These are phyloP conservation scores for Asterella californica DNA, from an alignment of 225 moss, liverwort and hornwort species.

Conservation along the genomic window DNA sequence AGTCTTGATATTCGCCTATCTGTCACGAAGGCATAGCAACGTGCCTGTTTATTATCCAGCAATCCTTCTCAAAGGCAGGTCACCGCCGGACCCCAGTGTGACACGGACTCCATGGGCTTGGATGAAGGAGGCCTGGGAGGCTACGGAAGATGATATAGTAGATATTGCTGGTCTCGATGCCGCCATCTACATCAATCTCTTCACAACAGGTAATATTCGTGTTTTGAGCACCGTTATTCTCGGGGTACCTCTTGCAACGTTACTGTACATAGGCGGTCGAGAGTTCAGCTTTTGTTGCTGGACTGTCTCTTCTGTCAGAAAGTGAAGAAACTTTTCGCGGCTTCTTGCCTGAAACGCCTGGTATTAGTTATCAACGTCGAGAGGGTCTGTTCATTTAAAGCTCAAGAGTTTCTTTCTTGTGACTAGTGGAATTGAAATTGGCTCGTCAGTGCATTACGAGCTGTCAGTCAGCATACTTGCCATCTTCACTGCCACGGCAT, in stretches of 20 bases:
- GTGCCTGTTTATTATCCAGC: slow-evolving; percentile 64
- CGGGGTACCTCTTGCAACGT: background rate
- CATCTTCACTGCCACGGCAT: background rate
- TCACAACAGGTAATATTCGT: slow-evolving; percentile 56
- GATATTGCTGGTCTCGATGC: slow-evolving; percentile 68
- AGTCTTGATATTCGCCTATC: slow-evolving; percentile 36
- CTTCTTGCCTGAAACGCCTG: background rate
- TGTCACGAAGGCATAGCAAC: slow-evolving; percentile 55
- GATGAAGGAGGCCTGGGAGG: slow-evolving; percentile 44
- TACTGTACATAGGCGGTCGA: background rate
- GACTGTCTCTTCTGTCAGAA: background rate
- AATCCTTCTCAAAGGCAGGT: slow-evolving; percentile 45
- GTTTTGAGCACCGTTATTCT: background rate
- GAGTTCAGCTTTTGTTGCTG: background rate
- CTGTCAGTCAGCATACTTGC: background rate
- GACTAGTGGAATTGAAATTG: background rate
- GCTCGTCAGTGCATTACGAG: background rate
- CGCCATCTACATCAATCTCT: slow-evolving; percentile 66
- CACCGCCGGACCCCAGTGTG: slow-evolving; percentile 20
- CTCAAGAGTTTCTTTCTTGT: background rate
- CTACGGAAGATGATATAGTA: slow-evolving; percentile 53
- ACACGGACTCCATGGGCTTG: slow-evolving; percentile 48
- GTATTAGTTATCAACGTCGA: no score
- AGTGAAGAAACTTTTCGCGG: background rate
- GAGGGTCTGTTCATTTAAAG: background rate